Evolutionary conservation across 768 basidiomycete species (phyloP).

Genomic region (Paxillus rubicundulus): DNA sequence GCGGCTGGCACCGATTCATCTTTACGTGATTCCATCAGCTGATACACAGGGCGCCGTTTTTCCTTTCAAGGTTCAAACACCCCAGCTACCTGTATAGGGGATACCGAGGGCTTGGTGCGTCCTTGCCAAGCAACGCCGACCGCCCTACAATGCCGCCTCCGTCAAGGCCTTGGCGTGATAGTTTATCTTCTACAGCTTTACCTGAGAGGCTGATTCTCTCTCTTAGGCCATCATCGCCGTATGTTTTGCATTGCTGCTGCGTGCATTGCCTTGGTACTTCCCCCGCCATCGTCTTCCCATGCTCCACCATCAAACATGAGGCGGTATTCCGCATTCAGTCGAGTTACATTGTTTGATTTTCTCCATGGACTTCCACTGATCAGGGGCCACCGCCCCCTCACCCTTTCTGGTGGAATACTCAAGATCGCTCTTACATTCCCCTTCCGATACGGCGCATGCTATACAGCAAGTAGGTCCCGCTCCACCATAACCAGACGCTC

Average conservation of each 20-base stretch:
- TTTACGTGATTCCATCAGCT: background rate
- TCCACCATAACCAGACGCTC: background rate
- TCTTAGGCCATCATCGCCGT: too few species aligned
- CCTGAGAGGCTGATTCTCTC: too few species aligned
- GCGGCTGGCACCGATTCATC: too few species aligned
- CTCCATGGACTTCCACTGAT: background rate
- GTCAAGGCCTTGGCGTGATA: background rate
- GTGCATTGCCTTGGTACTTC: too few species aligned
- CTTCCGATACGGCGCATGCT: background rate
- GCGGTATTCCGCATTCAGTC: background rate
- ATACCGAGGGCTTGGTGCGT: too few species aligned
- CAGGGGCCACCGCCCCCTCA: background rate
- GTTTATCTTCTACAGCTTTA: too few species aligned
- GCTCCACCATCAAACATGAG: background rate
- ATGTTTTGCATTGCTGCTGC: too few species aligned
- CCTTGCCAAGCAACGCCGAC: background rate
- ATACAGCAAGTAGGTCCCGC: constrained; percentile 22
- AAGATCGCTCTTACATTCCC: background rate
- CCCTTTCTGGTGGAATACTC: background rate
- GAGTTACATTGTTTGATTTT: background rate
- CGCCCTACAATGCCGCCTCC: background rate
- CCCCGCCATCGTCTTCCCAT: too few species aligned
- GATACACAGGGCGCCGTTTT: constrained; percentile 1
- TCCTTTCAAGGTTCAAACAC: background rate
- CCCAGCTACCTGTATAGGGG: background rate